Evolutionary conservation across 148 eudicot species (phyloP).

Genomic region (Persicaria maculosa): DNA sequence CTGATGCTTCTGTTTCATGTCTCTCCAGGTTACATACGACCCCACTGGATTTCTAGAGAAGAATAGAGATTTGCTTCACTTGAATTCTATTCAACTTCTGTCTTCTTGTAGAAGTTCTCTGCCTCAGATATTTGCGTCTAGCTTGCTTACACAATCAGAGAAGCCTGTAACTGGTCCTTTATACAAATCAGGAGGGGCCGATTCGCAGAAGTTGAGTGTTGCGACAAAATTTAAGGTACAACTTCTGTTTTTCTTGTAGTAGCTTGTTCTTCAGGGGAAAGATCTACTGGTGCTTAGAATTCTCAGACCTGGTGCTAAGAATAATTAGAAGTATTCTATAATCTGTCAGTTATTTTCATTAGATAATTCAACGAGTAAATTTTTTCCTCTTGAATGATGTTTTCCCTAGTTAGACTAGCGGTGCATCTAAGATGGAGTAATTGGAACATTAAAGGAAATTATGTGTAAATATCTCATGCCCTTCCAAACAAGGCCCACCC

Average conservation of each 20-base stretch:
- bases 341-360: background rate
- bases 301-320: background rate
- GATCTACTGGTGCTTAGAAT: background rate
- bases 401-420: background rate
- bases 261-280: slow-evolving; percentile 2
- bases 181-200: slow-evolving; percentile 92
- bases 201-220: slow-evolving; percentile 93
- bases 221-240: slow-evolving; percentile 88
- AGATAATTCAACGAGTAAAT: background rate
- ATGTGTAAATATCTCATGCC: background rate
- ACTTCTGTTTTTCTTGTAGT: background rate
- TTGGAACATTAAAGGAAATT: background rate
- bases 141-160: slow-evolving; percentile 71
- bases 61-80: slow-evolving; percentile 81
- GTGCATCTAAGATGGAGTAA: no score
- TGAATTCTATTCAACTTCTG: slow-evolving; percentile 70
- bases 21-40: slow-evolving; percentile 71
- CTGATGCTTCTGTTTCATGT: slow-evolving; percentile 8
- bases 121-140: slow-evolving; percentile 76
- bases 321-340: background rate
- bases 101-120: slow-evolving; percentile 72
- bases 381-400: background rate
- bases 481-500: background rate
- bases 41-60: slow-evolving; percentile 93
- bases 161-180: slow-evolving; percentile 77